Conservation (phyloP, 805 yeast genomes). For the Candida xyloterini region DNA sequence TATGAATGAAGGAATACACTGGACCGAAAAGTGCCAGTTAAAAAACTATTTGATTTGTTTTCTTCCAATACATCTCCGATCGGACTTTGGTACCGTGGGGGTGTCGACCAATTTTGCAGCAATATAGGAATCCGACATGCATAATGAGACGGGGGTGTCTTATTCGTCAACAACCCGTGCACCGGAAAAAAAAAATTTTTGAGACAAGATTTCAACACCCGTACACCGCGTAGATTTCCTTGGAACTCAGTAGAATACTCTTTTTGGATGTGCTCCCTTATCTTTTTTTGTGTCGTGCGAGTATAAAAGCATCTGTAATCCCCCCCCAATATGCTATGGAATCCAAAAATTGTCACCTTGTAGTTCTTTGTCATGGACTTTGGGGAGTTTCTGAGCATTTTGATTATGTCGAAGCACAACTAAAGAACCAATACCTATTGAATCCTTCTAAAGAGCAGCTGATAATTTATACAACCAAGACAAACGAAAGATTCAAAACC, state of each 20-base stretch:
- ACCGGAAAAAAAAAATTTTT: neutral
- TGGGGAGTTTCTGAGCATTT: slow-evolving; percentile 80
- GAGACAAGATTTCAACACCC: too few species aligned
- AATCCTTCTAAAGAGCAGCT: slow-evolving; percentile 25
- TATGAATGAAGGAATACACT: slow-evolving; percentile 11
- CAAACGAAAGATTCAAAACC: slow-evolving; percentile 72
- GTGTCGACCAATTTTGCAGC: slow-evolving; percentile 1
- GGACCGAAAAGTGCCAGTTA: slow-evolving; percentile 17
- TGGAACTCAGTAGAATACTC: slow-evolving; percentile 3
- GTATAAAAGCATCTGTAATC: slow-evolving; percentile 1
- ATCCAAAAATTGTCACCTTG: slow-evolving; percentile 44
- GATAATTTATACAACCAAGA: slow-evolving; percentile 49
- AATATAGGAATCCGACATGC: slow-evolving; percentile 6
- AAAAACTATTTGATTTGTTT: slow-evolving; percentile 4
- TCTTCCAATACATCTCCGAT: slow-evolving; percentile 6
- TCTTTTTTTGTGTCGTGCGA: slow-evolving; percentile 6
- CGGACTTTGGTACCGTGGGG: slow-evolving; percentile 9
- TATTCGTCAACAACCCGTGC: neutral
- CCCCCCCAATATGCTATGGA: slow-evolving; percentile 8
- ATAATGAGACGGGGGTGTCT: neutral
- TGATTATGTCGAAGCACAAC: slow-evolving; percentile 51
- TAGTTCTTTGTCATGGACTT: slow-evolving; percentile 57
- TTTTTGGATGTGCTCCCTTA: neutral
- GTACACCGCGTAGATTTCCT: slow-evolving; percentile 10
- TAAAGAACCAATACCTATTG: slow-evolving; percentile 34